phyloP scores from a whole-genome alignment of 306 rosid genomes.

The Acmispon strigosus region DNA sequence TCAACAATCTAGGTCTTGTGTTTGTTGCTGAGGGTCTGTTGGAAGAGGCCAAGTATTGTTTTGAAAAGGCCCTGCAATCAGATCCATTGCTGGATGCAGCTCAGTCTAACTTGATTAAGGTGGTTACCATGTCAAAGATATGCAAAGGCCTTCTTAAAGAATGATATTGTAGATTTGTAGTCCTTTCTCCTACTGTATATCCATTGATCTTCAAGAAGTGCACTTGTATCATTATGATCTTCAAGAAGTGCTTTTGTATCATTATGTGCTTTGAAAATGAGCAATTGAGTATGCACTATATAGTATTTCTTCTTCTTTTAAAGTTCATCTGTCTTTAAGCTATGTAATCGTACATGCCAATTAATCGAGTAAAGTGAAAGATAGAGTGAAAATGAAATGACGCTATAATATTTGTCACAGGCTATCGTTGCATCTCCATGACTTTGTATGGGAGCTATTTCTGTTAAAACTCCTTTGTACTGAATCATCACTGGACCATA shows the following conservation, averaged over 20 bases:
- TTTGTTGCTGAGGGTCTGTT: constrained; percentile 81
- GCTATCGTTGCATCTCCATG: no score
- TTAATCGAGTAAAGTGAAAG: background rate
- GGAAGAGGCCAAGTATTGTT: constrained; percentile 92
- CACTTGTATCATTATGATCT: background rate
- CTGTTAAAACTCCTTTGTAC: no score
- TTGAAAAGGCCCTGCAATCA: constrained; percentile 70
- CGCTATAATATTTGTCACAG: no score
- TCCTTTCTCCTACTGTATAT: background rate
- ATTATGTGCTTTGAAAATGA: constrained; percentile 3
- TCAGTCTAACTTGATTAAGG: constrained; percentile 74
- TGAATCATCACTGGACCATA: no score
- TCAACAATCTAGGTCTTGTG: constrained; percentile 85
- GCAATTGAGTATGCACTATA: background rate
- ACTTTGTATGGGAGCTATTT: no score
- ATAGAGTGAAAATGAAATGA: no score
- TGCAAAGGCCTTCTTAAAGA: constrained; percentile 39
- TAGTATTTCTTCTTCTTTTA: background rate
- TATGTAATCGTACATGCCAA: background rate
- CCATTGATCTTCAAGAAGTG: constrained; percentile 10
- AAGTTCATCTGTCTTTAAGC: background rate
- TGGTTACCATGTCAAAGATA: constrained; percentile 45
- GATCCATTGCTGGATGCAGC: constrained; percentile 89
- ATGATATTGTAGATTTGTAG: constrained; percentile 12
- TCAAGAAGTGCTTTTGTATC: constrained; percentile 13